These are phyloP conservation scores for Cryptomeria japonica DNA, from an alignment of 75 land plant species.

Conservation along the genomic window DNA sequence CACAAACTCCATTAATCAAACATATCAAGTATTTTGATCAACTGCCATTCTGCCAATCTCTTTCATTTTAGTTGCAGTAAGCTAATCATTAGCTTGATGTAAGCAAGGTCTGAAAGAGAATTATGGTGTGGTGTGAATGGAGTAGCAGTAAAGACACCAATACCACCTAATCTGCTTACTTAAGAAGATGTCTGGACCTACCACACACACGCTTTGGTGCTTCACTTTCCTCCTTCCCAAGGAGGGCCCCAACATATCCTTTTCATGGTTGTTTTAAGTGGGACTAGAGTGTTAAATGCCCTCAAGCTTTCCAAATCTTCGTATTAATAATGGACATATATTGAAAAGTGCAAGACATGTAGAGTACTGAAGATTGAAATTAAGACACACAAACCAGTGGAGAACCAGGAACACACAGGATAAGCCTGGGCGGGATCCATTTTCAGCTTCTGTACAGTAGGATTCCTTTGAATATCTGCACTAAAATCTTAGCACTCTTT, in stretches of 20 bases:
- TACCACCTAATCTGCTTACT: neutral
- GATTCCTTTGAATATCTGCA: too few relatives aligned
- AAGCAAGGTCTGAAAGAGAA: neutral
- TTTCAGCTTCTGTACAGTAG: too few relatives aligned
- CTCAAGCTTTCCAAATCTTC: too few relatives aligned
- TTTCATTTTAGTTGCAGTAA: neutral
- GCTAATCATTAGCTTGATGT: neutral
- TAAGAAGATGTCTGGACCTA: neutral
- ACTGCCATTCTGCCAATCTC: neutral
- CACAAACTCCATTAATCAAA: neutral
- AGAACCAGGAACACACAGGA: too few relatives aligned
- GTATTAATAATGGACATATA: too few relatives aligned
- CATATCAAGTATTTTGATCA: too few relatives aligned
- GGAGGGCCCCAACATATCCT: neutral
- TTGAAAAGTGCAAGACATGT: too few relatives aligned
- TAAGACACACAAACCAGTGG: too few relatives aligned
- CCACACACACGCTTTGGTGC: neutral
- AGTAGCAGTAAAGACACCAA: slow-evolving; percentile 1
- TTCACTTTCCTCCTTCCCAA: neutral
- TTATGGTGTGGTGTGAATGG: neutral
- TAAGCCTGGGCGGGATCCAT: too few relatives aligned
- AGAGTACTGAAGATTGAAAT: too few relatives aligned
- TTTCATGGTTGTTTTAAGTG: neutral
- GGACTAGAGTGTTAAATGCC: too few relatives aligned
- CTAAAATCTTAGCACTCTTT: too few relatives aligned